These are phyloP conservation scores for Rhodotorula babjevae DNA, from an alignment of 768 basidiomycete genomes.

Conservation along the genomic window DNA sequence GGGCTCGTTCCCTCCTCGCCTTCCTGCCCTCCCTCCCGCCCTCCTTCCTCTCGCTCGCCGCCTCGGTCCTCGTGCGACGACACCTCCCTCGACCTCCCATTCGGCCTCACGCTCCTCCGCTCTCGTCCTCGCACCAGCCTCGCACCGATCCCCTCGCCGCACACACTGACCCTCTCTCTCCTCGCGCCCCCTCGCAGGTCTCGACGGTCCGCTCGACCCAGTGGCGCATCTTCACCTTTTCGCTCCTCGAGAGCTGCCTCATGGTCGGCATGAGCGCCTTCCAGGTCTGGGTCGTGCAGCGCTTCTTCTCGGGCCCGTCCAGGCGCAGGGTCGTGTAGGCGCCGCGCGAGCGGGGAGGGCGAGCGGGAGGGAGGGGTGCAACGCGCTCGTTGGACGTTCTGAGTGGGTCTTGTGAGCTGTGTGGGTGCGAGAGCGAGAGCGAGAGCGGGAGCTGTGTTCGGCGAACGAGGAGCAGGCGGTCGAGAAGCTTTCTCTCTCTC, in stretches of 20 bases:
- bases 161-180: neutral
- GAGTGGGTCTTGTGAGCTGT: too few species aligned
- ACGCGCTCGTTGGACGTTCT: neutral
- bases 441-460: too few species aligned
- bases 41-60: neutral
- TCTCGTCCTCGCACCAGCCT: too few species aligned
- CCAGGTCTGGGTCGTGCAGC: constrained; percentile 43
- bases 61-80: too few species aligned
- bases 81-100: too few species aligned
- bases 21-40: too few species aligned
- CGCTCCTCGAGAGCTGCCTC: constrained; percentile 36
- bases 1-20: too few species aligned
- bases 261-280: constrained; percentile 43
- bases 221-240: constrained; percentile 41
- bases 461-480: too few species aligned
- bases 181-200: constrained; percentile 7
- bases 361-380: neutral
- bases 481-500: too few species aligned
- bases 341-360: too few species aligned
- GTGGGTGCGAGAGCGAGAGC: neutral
- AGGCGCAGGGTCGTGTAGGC: constrained; percentile 16
- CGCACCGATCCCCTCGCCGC: too few species aligned
- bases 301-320: constrained; percentile 42
- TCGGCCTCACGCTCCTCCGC: too few species aligned
- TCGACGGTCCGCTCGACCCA: constrained; percentile 41